Evolutionary conservation across 179 eudicot species (phyloP).

Genomic region (Carnegiea gigantea): DNA sequence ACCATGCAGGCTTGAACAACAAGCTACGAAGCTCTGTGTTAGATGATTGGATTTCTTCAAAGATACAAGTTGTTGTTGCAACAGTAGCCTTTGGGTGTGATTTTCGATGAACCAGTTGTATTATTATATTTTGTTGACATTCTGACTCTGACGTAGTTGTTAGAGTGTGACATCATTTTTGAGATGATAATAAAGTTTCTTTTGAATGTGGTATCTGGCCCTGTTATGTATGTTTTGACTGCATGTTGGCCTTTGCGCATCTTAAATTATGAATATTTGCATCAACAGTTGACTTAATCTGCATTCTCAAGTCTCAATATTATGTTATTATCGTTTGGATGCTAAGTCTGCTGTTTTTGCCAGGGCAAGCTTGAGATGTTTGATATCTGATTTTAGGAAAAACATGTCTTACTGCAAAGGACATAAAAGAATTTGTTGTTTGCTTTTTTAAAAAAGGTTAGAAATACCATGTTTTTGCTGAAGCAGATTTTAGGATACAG

Average conservation of each 20-base stretch:
- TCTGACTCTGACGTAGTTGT: background rate
- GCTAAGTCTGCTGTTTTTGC: background rate
- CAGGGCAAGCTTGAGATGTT: background rate
- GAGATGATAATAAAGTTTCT: background rate
- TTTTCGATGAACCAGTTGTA: background rate
- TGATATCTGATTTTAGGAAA: background rate
- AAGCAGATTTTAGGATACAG: background rate
- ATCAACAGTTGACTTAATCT: background rate
- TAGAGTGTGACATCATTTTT: background rate
- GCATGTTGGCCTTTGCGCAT: slow-evolving; percentile 1
- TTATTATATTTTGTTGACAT: background rate
- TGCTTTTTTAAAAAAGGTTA: background rate
- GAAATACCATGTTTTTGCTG: background rate
- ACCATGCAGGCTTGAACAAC: slow-evolving; percentile 93
- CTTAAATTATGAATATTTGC: background rate
- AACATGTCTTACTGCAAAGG: background rate
- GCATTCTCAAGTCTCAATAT: background rate
- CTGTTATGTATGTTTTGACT: background rate
- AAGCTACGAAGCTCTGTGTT: slow-evolving; percentile 80
- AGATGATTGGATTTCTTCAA: slow-evolving; percentile 92
- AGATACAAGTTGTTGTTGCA: slow-evolving; percentile 87
- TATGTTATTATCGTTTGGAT: background rate
- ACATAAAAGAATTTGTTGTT: background rate
- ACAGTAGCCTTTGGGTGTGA: slow-evolving; percentile 96
- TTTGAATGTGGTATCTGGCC: background rate